Evolutionary conservation across 2,329 filamentous ascomycete genomes (phyloP), one percentile per base, ranked within the genome.

Genomic region (Amauroascus niger): DNA sequence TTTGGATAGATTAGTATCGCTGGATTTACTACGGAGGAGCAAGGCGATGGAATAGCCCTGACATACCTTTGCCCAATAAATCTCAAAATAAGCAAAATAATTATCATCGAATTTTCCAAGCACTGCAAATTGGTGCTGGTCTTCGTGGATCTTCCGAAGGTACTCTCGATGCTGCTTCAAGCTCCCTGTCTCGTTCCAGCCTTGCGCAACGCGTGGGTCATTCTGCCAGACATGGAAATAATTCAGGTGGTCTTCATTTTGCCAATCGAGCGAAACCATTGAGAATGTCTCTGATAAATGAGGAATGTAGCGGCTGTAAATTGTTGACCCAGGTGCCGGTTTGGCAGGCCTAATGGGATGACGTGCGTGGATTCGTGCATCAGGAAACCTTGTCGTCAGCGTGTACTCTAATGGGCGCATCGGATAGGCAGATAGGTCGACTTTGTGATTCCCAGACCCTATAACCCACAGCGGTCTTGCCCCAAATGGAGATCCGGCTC

Each of bases 151-250:
- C 59, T 79, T 78, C 28, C 78, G 76, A 49, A 89, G 75, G 67
- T 91, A 90, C 62, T 82, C 78, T 57, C 80, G 77, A 67, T 90
- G 87, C 66, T 89, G 77, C 28, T 87, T 85, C 46, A 87, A 69
- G 1, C 84, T 86, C 30, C 86, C 87, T 1, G 83, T 86, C 71
- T 87, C 82, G 64, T 88, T 87, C 87, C 87, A 90, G 3, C 86
- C 86, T 63, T 84, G 79, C 3, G 84, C 84, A 30, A 91, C 87
- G 49, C 87, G 83, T 50, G 86, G 86, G 64, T 90, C 86, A 64
- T 91, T 91, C 69, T 89, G 86, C 87, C 87, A 91, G 54, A 76
- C 76, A 69, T 89, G 82, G 74, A 91, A 90, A 4, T 88, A 74
- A 14, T 74, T 70, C 49, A 90, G 70, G 68, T 91, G 86, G 61